Evolutionary conservation across 202 grass and related monocot species (phyloP), one percentile per base, ranked within the genome.

Genomic region (Schoenoplectus tabernaemontani): DNA sequence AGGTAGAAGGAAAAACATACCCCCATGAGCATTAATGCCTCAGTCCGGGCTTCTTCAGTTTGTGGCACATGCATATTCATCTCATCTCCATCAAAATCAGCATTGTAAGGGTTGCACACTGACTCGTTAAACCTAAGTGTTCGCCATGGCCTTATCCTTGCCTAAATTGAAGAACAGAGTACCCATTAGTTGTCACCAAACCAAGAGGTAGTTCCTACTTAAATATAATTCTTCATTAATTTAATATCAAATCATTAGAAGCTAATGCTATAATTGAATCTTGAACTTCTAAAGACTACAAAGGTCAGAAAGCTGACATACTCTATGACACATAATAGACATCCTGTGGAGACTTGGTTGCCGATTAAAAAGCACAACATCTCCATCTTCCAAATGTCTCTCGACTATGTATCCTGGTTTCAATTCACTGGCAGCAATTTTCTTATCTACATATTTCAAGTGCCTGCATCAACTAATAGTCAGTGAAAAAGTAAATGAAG

Each of bases 51-150:
- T 92, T 97, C 94, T 83, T 97, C 91, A 81, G 94, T 94, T 87
- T 97, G 95, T 62, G 91, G 95, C 48, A 97, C 91, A 86, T 97
- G 95, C 85, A 97, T 86, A 86, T 97, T 97, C 95, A 97, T 97
- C 82, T 97, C 95, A 83, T 97, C 91, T 51, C 95, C 95, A 78
- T 97, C 95, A 90, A 97, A 97, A 85, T 97, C 91, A 90, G 95
- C 95, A 92, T 97, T 97, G 57, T 97, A 97, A 41, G 91, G 95
- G 54, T 97, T 97, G 65, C 95, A 97, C 73, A 94, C 91, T 61
- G 95, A 94, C 83, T 97, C 95, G 70, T 97, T 97, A 89, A 97
- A 97, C 87, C 94, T 89, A 64, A 94, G 60, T 76, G 94, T 97
- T 89, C 91, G 91, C 94, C 91, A 97, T 37, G 94, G 87, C 86